Base-by-base conservation (phyloP, 1,284 basidiomycete genomes). In the Cryptococcus neoformans region DNA sequence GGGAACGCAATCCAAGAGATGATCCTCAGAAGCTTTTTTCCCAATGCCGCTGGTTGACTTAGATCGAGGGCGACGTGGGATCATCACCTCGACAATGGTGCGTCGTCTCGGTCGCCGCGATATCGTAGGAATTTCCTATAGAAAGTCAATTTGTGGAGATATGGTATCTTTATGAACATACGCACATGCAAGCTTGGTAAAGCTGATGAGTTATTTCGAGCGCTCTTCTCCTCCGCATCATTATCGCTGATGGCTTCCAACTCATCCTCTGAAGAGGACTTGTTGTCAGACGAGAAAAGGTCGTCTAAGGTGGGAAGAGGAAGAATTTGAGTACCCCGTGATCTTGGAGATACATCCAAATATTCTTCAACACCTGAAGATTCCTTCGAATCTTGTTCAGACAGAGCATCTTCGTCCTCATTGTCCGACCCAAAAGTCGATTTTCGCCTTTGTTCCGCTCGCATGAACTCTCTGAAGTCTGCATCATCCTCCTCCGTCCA, bases 391-490 rank as follows among this genome's bases (percentile, higher is more conserved):
- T 34, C 49, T 5, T 40, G 10, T 17, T 34, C 37, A 14, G 36
- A 16, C 21, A 21, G 21, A 39, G n/a, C 39, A 12, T 35, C 46
- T 34, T 49, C 48, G 3, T 53, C 55, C 7, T 54, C 54, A 6
- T 51, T 42, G 34, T 59, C 58, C 11, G 40, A 58, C 3, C 49
- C 47, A 2, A 51, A 45, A 7, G 51, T 34, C 42, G 41, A 52
- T 37, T 42, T 56, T 51, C 58, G 42, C 44, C 42, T 38, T 38
- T 41, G 52, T 45, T 70, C 61, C 14, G 47, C 58, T 14, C 59
- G 47, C 54, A 64, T 16, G 38, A 73, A 70, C 34, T 46, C 58
- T 16, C 49, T 39, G 6, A 62, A 49, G n/a, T 55, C 54, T 21
- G 49, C 38, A 21, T 42, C 12, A 44, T 66, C 64, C 8, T 51